phyloP scores from a whole-genome alignment of 192 early-diverging fungal species.

The Linnemannia schmuckeri region DNA sequence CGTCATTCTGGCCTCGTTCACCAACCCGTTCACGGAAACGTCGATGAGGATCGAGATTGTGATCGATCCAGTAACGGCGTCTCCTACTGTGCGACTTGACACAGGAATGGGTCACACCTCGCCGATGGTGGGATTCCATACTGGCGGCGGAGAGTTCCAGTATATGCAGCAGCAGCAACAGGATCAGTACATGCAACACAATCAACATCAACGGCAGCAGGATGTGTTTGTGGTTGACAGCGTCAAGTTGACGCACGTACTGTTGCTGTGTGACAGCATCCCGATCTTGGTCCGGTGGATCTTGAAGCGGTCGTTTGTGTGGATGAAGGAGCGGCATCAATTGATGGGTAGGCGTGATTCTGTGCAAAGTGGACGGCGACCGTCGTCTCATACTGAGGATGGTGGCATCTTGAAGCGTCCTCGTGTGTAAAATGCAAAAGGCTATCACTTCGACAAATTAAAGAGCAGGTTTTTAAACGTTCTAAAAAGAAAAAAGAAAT shows the following conservation, averaged over 20 bases:
- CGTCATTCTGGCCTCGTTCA: conserved; percentile 37
- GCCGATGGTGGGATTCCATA: not conserved
- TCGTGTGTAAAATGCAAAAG: conserved; percentile 9
- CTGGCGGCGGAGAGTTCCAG: conserved; percentile 12
- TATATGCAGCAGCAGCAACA: conserved; percentile 13
- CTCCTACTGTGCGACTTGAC: conserved; percentile 18
- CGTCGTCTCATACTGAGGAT: conserved; percentile 26
- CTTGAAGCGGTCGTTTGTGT: conserved; percentile 33
- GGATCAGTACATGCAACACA: conserved; percentile 1
- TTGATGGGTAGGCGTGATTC: not conserved
- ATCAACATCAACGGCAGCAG: conserved; percentile 8
- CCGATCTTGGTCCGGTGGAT: conserved; percentile 56
- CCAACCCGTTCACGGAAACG: conserved; percentile 40
- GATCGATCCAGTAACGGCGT: conserved; percentile 40
- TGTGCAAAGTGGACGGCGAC: conserved; percentile 17
- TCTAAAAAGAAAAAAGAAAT: no score
- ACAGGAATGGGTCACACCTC: not conserved
- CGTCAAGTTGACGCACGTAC: conserved; percentile 40
- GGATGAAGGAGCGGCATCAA: conserved; percentile 45
- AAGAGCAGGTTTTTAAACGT: no score
- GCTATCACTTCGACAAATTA: no score
- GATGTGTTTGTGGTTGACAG: conserved; percentile 19
- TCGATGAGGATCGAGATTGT: conserved; percentile 38
- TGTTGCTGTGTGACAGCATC: conserved; percentile 45
- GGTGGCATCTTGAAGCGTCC: conserved; percentile 39